Base-by-base conservation (phyloP, 257 asterid species). In the Cinchona pubescens region DNA sequence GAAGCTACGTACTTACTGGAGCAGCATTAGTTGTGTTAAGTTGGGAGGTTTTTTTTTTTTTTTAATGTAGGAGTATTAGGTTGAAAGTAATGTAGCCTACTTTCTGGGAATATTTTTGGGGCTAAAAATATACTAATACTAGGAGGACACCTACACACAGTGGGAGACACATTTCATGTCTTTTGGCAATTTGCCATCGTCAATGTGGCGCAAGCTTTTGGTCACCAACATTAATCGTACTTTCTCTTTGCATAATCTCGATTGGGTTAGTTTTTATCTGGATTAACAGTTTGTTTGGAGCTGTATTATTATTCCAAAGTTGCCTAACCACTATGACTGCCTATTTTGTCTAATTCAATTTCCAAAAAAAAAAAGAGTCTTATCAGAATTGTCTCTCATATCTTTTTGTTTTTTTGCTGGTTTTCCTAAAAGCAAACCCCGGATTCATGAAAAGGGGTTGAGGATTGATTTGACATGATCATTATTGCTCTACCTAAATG, bases 111-210 rank as follows among this genome's bases (percentile, higher is more conserved):
- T 69, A 7, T 37, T 71, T 43, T 60, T 8, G 21, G 66, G 38
- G 21, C 14, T 29, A 58, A 27, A 58, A 23, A n/a, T 55, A 18
- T 23, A 23, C 35, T 53, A 27, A 0, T 3, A 1, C 11, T 40
- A 40, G 5, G 10, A 30, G 14, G 18, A 30, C 63, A 58, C 35
- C 10, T 30, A 10, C 14, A 25, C 18, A 58, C 32, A 72, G 76
- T 72, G 76, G 77, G 45, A 59, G 69, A 73, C 77, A 73, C 34
- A 69, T 60, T 73, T 73, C 77, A 4, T 29, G 60, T 60, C 42
- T 60, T 43, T 37, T 1, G 67, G 69, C 34, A 60, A 65, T 60
- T n/a, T 45, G 30, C 60, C 53, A 55, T 56, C 75, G 75, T 71
- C 75, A 71, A 32, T 13, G 37, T 55, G 55, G 75, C 65, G 65